Evolutionary conservation across 305 asterid genomes (phyloP), one percentile per base, ranked within the genome.

Genomic region (Nicotiana rustica): DNA sequence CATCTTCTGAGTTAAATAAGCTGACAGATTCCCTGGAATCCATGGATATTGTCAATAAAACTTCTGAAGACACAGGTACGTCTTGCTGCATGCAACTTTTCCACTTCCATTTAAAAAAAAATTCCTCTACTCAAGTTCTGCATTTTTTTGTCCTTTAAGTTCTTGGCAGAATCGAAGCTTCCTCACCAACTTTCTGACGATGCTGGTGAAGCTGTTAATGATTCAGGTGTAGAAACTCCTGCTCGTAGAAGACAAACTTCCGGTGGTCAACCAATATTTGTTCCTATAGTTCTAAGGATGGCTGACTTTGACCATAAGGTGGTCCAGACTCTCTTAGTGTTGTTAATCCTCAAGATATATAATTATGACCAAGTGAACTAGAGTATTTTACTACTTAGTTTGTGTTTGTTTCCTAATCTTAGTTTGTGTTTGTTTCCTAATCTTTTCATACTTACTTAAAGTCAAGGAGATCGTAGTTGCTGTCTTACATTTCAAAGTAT

Each of bases 301-400:
- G 97, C 95, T 67, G 97, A 94, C 69, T 95, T 95, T 88, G 99
- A 94, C 85, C 99, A 95, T 79, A 92, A 95, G 98, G 99, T 95
- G 9, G 59, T 41, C 10, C 12, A 10, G 44, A 41, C 19, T 41
- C 36, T 18, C 2, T 70, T 70, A 70, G n/a, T 3, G 5, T 41
- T 70, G 1, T 19, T 18, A 38, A 17, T 41, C 9, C 41, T 41
- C n/a, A 38, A 70, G 4, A 70, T 68, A 68, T 36, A 9, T 4
- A 68, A 36, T 36, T 36, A 68, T 67, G 17, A 2, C 76, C 56
- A 68, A 68, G 56, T 38, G 57, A 9, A 69, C 0, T 35, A 67
- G 76, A 35, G 55, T 8, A 2, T 14, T 67, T 67, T 35, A 17
- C 76, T 35, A 35, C 76, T 67, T 4, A 36, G 10, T 36, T 67